Conservation (phyloP, 2,329 filamentous ascomycete genomes). For the Aspergillus sp. region DNA sequence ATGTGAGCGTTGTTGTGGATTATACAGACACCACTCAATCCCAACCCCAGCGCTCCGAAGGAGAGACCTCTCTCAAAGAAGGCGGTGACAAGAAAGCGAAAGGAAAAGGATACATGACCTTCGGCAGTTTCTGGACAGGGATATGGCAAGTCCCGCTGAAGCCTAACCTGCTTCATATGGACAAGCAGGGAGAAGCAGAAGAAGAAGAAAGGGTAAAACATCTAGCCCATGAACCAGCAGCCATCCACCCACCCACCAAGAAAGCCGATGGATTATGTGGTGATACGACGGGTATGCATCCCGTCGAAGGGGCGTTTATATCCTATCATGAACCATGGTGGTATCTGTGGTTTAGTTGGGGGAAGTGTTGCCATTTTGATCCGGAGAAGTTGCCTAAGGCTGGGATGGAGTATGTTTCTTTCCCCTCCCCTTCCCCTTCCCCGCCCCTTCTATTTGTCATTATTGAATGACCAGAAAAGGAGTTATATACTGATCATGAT, state of each 20-base stretch:
- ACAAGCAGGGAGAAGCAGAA: conserved; percentile 22
- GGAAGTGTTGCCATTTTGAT: conserved; percentile 35
- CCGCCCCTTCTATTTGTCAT: too few species aligned
- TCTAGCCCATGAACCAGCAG: conserved; percentile 31
- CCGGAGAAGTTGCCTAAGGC: conserved; percentile 45
- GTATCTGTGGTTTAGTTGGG: conserved; percentile 41
- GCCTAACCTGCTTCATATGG: conserved; percentile 18
- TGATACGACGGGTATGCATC: conserved; percentile 33
- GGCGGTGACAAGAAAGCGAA: too few species aligned
- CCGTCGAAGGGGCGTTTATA: conserved; percentile 36
- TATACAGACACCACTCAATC: neutral
- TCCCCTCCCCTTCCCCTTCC: neutral
- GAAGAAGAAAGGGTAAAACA: conserved; percentile 24
- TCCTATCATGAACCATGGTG: conserved; percentile 33
- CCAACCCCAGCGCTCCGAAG: neutral
- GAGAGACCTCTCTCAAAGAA: neutral
- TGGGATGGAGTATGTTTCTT: conserved; percentile 51
- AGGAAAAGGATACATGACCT: conserved; percentile 54
- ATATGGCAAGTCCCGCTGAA: conserved; percentile 62
- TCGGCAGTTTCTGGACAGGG: conserved; percentile 70
- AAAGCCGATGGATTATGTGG: conserved; percentile 31
- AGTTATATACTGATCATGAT: conserved; percentile 48
- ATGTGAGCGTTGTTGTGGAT: conserved; percentile 54
- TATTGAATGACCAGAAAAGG: neutral
- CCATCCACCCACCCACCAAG: conserved; percentile 20